phyloP scores from a whole-genome alignment of 2,329 filamentous ascomycete genomes.

The Neofusicoccum parvum region DNA sequence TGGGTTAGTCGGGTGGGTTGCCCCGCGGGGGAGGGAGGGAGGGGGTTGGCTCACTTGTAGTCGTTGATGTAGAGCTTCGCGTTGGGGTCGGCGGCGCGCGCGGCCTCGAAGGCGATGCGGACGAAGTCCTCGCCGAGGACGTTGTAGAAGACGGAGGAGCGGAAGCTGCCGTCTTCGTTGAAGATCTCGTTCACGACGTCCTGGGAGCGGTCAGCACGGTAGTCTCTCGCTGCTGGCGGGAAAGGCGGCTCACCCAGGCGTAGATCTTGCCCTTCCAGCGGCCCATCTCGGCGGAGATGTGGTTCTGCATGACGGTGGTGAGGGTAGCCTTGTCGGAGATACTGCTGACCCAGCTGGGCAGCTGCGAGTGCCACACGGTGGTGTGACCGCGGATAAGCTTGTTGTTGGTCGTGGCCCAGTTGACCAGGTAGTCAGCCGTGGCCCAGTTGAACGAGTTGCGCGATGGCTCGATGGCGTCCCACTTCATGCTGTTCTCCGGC shows the following conservation, averaged over 20 bases:
- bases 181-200: conserved; percentile 70
- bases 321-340: conserved; percentile 57
- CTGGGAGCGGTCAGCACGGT: background rate
- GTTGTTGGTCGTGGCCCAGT: conserved; percentile 59
- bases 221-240: conserved; percentile 27
- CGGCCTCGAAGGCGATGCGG: conserved; percentile 69
- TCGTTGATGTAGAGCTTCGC: conserved; percentile 79
- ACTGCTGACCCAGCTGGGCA: conserved; percentile 59
- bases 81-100: conserved; percentile 64
- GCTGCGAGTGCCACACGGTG: conserved; percentile 62
- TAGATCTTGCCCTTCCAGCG: conserved; percentile 66
- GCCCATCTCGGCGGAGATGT: conserved; percentile 60
- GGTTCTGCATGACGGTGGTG: conserved; percentile 59
- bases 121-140: conserved; percentile 73
- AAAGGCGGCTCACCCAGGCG: conserved; percentile 47
- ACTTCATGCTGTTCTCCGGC: conserved; percentile 71
- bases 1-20: conserved; percentile 37
- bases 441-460: conserved; percentile 58
- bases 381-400: conserved; percentile 67
- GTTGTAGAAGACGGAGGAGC: conserved; percentile 64
- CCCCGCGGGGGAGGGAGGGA: background rate
- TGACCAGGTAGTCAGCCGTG: conserved; percentile 61
- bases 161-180: conserved; percentile 61
- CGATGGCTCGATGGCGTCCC: conserved; percentile 58
- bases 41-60: conserved; percentile 43